Evolutionary conservation across 345 rosid species (phyloP), one percentile per base, ranked within the genome.

Genomic region (Camelina laxa): DNA sequence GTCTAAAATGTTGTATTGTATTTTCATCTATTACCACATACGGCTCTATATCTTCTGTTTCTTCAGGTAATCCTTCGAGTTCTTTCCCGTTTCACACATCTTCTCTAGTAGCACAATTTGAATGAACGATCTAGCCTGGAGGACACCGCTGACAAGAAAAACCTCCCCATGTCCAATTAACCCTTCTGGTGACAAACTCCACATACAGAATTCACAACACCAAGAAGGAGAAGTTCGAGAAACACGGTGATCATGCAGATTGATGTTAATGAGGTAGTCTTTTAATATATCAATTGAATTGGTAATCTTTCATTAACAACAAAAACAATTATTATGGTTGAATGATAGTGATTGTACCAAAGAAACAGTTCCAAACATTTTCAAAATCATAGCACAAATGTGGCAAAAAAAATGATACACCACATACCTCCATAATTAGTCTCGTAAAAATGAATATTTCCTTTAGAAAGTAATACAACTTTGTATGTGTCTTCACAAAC

Each of bases 401-500:
- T 27, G 30, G 24, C n/a, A 22, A 22, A 27, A 27, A 27, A 27
- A 27, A 22, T 22, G 60, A 55, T 24, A 27, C 3, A 54, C 10
- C 10, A 22, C 24, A 22, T 0, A 22, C 13, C 20, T 15, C 60
- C 20, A 30, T 4, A 31, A 3, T 38, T 38, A 0, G 12, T 56
- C 20, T 27, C 39, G 19, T 31, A 33, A 35, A 16, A 58, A 5
- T 39, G 21, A 41, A 60, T 39, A 7, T 20, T 7, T 33, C 21
- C 39, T 61, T 7, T 4, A 8, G 19, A 41, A 48, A 59, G 39
- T 19, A 20, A 49, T 33, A 58, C 33, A 59, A 38, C 47, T 67
- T 51, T 13, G 50, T 31, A 60, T 60, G 64, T 60, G 64, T 19
- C 62, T 75, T 30, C 69, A 61, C 70, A 62, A 54, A 62, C 70